Base-by-base conservation (phyloP, 805 yeast genomes). In the Yueomyces sinensis region DNA sequence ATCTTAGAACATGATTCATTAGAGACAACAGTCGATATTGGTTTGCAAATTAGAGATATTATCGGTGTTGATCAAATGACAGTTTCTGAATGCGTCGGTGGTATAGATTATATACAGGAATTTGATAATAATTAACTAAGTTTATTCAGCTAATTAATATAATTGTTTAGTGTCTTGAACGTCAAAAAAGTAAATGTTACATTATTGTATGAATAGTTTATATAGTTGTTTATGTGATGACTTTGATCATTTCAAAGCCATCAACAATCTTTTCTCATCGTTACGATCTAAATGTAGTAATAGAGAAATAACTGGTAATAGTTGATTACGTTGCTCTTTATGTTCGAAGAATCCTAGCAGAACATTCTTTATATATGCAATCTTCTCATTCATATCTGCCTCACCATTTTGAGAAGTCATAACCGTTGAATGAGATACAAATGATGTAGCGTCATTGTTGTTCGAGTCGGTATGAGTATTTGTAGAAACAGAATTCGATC, bases 281-380 rank as follows among this genome's bases (percentile, higher is more conserved):
- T 66, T 70, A 34, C 70, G 72, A 33, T 67, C 72, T 50, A 89
- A 60, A 36, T 75, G 73, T 39, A 89, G 66, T 34, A 89, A 56
- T 43, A 82, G 75, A 32, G 87, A 71, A 17, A 89, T 63, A 5
- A 91, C 97, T 0, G 97, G 96, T 23, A 91, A 61, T 30, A 89
- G 65, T 53, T 77, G 83, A 20, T 67, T 74, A 39, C 97, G 67
- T 56, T 87, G 96, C n/a, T 89, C 98, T 49, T 71, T 81, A 51
- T 82, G 95, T 49, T 87, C 95, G 36, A 91, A 58, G 52, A 81
- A 91, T 2, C 96, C 96, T 2, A 89, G 61, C n/a, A 89, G 56
- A 3, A 89, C 95, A 51, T 91, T 91, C 54, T 82, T 82, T 34
- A 86, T 66, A 52, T 89, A 89, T 11, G 93, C 82, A 16, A 78